Base-by-base conservation (phyloP, 192 early-diverging fungal genomes). In the Entomortierella parvispora region DNA sequence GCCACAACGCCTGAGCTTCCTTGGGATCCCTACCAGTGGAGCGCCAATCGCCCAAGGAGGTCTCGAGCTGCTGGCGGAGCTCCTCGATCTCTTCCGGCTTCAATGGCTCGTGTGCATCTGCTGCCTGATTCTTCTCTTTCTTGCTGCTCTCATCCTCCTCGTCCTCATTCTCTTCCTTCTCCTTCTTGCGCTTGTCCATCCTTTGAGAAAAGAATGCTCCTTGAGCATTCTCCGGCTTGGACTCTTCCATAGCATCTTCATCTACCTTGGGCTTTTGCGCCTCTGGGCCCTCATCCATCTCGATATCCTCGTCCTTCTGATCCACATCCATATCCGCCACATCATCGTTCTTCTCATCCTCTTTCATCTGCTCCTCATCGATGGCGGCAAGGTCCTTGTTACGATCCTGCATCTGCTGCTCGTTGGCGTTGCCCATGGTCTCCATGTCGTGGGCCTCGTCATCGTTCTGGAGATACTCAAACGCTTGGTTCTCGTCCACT, bases 11-110 rank as follows among this genome's bases (percentile, higher is more conserved):
- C 58, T 84, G 84, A 52, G 84, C 88, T 34, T 89, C 85, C 34
- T 79, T 83, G 54, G 88, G 77, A 62, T 90, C 88, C 40, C 84
- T 83, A 7, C 90, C 91, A 43, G 80, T 69, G 23, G 84, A 75
- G 11, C 91, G 85, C 96, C 95, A 97, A 57, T 88, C 84, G 6
- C 89, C 83, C 11, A 95, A 89, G 23, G 81, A 84, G 53, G 82
- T 81, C 68, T 97, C 95, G n/a, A 98, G 83, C 20, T 95, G 88
- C 7, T 84, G 83, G 29, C 96, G 89, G 65, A 97, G 85, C 56
- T 87, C 83, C 48, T 93, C 93, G 55, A 94, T 82, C 43, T 90
- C 85, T 58, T 87, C 77, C 25, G 84, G 68, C 42, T 82, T 79
- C 44, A 88, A 56, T 15, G 81, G 85, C 42, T 86, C 81, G 40